Evolutionary conservation across 768 basidiomycete genomes (phyloP).

Genomic region (Boletellus ananas): DNA sequence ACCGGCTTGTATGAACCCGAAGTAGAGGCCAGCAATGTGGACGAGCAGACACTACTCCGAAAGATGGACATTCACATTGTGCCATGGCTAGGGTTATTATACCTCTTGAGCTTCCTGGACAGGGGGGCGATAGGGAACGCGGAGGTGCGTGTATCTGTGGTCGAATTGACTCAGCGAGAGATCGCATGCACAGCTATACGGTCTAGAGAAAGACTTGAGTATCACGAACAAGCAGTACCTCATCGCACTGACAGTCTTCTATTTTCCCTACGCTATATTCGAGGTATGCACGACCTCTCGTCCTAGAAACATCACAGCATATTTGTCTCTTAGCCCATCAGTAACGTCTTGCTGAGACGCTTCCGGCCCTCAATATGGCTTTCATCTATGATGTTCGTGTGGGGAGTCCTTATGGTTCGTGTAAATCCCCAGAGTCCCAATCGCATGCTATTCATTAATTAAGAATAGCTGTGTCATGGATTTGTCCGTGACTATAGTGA

Average conservation of each 20-base stretch:
- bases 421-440: neutral
- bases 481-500: slow-evolving; percentile 57
- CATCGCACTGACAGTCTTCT: slow-evolving; percentile 69
- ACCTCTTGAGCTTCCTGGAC: slow-evolving; percentile 71
- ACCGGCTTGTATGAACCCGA: slow-evolving; percentile 43
- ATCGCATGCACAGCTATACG: slow-evolving; percentile 46
- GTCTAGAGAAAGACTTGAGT: slow-evolving; percentile 51
- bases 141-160: slow-evolving; percentile 40
- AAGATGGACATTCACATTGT: slow-evolving; percentile 66
- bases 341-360: slow-evolving; percentile 56
- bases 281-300: slow-evolving; percentile 43
- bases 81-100: slow-evolving; percentile 73
- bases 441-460: neutral
- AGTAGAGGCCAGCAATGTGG: slow-evolving; percentile 48
- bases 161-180: neutral
- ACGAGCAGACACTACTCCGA: slow-evolving; percentile 52
- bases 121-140: slow-evolving; percentile 68
- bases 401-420: slow-evolving; percentile 42
- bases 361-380: slow-evolving; percentile 68
- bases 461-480: slow-evolving; percentile 56
- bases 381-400: slow-evolving; percentile 39
- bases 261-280: slow-evolving; percentile 68
- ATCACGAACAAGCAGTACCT: slow-evolving; percentile 65
- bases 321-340: slow-evolving; percentile 44
- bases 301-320: neutral